Evolutionary conservation across 176 grass and related monocot species (phyloP).

Genomic region (Oryza longistaminata): DNA sequence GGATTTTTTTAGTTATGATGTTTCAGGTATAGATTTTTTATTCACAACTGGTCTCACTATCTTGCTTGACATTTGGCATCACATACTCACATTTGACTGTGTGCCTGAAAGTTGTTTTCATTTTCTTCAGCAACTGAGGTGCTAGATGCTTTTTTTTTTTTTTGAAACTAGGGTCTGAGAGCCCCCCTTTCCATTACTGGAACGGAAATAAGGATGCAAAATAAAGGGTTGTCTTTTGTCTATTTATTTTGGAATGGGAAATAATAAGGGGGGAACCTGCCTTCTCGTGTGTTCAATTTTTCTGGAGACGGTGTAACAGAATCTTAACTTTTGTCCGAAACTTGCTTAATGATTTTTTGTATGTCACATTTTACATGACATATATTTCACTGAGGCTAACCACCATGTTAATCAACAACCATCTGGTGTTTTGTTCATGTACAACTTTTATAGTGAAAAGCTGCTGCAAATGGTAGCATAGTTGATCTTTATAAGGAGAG

Average conservation of each 20-base stretch:
- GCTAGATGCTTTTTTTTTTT: not conserved
- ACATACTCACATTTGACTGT: not conserved
- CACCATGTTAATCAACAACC: not conserved
- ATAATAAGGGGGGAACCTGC: not conserved
- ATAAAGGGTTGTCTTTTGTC: not conserved
- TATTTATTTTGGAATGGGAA: not conserved
- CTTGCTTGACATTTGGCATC: conserved; percentile 2
- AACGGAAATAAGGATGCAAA: not conserved
- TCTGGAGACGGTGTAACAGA: not conserved
- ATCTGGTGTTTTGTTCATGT: not conserved
- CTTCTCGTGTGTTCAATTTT: conserved; percentile 16
- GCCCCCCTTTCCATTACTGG: too few relatives aligned
- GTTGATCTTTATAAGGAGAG: not conserved
- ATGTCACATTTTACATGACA: conserved; percentile 27
- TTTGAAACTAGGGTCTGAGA: too few relatives aligned
- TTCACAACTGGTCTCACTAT: not conserved
- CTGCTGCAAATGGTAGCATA: conserved; percentile 4
- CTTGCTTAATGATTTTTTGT: not conserved
- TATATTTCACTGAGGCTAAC: not conserved
- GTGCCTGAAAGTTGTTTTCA: conserved; percentile 10
- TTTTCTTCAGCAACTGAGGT: not conserved
- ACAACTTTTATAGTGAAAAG: not conserved
- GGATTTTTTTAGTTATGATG: conserved; percentile 98
- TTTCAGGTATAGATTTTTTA: conserved; percentile 62
- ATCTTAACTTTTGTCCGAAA: not conserved